Base-by-base conservation (phyloP, 352 stramenopile genomes). In the Phytophthora citrophthora region DNA sequence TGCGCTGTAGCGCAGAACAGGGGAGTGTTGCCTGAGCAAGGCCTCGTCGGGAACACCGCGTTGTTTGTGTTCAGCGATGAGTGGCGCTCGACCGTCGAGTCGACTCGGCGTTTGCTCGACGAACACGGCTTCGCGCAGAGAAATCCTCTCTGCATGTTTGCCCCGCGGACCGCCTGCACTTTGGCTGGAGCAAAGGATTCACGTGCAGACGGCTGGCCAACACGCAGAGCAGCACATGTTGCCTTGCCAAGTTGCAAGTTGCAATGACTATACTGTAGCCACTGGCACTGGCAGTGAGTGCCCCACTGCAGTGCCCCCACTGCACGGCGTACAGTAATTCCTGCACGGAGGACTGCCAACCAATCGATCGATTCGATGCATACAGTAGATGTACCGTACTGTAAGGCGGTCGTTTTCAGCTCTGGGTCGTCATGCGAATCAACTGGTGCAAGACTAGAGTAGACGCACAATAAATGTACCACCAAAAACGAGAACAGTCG, bases 121-220 rank as follows among this genome's bases (percentile, higher is more conserved):
- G 18, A 70, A 64, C 61, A 70, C 54, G 61, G 41, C 24, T 66
- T 60, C 54, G 53, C 16, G 55, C 61, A 46, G n/a, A 57, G 45
- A 64, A 68, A 68, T 54, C 26, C 16, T 54, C 16, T 20, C 10
- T 29, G 27, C 27, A 15, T 23, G 24, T 12, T 36, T 8, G 34
- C n/a, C 38, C 29, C 9, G 10, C 12, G 23, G 24, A 18, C 12
- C 44, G 29, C 29, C 12, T n/a, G 24, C 44, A 40, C 26, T 46
- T 45, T 54, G 31, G 29, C 4, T 7, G 11, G 43, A 54, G 20
- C 15, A 49, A 44, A 32, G 57, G 47, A 53, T 56, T 52, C 41
- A 27, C 31, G 27, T 40, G 11, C 34, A 40, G 29, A 13, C 8
- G 29, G 29, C 11, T 57, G 20, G 23, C 48, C 39, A 58, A 24